Evolutionary conservation across 306 rosid species (phyloP).

Genomic region (Rubus parviflorus): DNA sequence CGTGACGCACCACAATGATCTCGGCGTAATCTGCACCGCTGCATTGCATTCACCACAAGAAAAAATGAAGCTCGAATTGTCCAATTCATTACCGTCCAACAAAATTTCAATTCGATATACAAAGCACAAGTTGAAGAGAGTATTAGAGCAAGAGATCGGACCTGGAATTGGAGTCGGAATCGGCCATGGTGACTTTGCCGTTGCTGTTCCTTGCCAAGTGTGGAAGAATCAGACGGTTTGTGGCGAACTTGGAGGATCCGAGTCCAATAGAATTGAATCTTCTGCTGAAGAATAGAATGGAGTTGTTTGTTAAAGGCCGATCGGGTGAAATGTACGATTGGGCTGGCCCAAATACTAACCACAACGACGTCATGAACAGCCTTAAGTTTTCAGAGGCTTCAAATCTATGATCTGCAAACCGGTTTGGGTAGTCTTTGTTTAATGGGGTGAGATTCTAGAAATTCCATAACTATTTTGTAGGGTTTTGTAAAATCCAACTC

Average conservation of each 20-base stretch:
- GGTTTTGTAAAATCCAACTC: no score
- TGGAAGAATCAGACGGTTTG: not conserved
- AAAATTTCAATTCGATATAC: not conserved
- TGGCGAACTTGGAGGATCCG: not conserved
- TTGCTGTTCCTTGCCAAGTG: not conserved
- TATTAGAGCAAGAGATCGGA: conserved; percentile 15
- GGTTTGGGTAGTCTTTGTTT: not conserved
- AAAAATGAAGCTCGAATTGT: not conserved
- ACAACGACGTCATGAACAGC: not conserved
- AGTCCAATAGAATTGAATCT: not conserved
- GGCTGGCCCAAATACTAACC: not conserved
- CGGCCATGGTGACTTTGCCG: conserved; percentile 29
- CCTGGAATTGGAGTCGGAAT: conserved; percentile 54
- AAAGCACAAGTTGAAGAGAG: not conserved
- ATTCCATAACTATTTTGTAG: no score
- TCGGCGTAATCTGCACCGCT: conserved; percentile 61
- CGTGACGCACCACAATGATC: conserved; percentile 81
- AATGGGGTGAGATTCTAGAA: no score
- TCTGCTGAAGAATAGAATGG: not conserved
- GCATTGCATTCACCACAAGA: conserved; percentile 13
- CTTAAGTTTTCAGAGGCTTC: not conserved
- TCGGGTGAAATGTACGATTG: not conserved
- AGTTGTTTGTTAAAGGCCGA: not conserved
- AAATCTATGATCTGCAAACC: not conserved
- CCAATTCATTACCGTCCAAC: not conserved